These are phyloP conservation scores for Peterozyma xylosa DNA, from an alignment of 805 yeast species.

Conservation along the genomic window DNA sequence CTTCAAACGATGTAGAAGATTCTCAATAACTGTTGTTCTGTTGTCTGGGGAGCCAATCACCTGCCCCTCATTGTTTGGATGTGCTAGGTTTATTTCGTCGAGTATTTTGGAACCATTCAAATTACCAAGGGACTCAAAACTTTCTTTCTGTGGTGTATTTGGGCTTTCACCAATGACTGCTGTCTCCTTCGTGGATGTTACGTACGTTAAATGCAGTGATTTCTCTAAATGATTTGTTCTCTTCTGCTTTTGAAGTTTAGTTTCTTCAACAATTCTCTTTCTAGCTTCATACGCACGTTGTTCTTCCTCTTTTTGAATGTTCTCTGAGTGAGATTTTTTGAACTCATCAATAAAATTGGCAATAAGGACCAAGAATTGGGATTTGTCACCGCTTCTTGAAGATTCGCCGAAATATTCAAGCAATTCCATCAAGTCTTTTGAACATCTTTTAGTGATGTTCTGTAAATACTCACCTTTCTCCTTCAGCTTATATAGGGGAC, in stretches of 20 bases:
- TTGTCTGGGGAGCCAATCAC: not conserved
- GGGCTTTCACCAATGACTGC: not conserved
- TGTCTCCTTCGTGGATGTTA: not conserved
- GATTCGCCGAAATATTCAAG: constrained; percentile 86
- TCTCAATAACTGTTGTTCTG: constrained; percentile 2
- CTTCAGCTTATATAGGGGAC: constrained; percentile 69
- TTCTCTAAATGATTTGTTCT: not conserved
- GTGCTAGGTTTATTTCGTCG: not conserved
- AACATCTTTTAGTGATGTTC: constrained; percentile 54
- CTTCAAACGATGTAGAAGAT: constrained; percentile 4
- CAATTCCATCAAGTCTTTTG: constrained; percentile 57
- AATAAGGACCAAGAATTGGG: constrained; percentile 71
- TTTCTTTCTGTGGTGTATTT: not conserved
- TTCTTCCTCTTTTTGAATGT: constrained; percentile 76
- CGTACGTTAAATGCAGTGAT: not conserved
- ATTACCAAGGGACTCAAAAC: not conserved
- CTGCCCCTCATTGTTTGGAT: not conserved
- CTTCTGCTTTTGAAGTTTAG: constrained; percentile 3
- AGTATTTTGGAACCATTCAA: not conserved
- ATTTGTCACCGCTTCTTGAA: constrained; percentile 53
- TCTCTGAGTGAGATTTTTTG: constrained; percentile 73
- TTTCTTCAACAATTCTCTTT: constrained; percentile 48
- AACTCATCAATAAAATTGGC: constrained; percentile 74
- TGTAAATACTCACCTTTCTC: constrained; percentile 58
- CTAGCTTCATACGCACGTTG: constrained; percentile 69